These are phyloP conservation scores for Micractinium sp. DNA, from an alignment of 139 green algal species.

Conservation along the genomic window DNA sequence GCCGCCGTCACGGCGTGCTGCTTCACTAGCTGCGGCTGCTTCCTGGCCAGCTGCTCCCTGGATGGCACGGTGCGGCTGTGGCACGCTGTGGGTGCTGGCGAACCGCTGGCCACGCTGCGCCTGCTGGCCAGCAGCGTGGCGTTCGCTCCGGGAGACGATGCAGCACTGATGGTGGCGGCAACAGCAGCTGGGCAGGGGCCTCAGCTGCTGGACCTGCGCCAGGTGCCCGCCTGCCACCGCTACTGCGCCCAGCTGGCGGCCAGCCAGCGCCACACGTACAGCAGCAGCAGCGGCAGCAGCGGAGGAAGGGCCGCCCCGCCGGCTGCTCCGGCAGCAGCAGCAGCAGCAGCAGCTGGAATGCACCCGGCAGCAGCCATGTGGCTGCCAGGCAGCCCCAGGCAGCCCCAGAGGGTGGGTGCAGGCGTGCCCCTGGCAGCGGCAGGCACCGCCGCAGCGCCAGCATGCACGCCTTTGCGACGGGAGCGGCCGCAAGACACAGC, in stretches of 20 bases:
- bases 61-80: constrained; percentile 7
- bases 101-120: constrained; percentile 13
- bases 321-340: background rate
- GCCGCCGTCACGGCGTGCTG: background rate
- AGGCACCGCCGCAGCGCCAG: background rate
- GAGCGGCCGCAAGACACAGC: background rate
- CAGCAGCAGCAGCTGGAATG: background rate
- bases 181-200: background rate
- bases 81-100: background rate
- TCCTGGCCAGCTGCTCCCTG: background rate
- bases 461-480: background rate
- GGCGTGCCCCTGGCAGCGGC: background rate
- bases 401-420: background rate
- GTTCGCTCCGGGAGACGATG: background rate
- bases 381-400: background rate
- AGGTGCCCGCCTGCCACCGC: background rate
- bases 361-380: constrained; percentile 3
- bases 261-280: background rate
- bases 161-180: constrained; percentile 6
- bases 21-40: constrained; percentile 15
- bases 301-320: background rate
- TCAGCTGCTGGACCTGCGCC: background rate
- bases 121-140: background rate
- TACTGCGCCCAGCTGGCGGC: background rate
- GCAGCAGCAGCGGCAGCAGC: background rate